These are phyloP conservation scores for Oryza meyeriana DNA, from an alignment of 176 grass and related monocot genomes.

Conservation along the genomic window DNA sequence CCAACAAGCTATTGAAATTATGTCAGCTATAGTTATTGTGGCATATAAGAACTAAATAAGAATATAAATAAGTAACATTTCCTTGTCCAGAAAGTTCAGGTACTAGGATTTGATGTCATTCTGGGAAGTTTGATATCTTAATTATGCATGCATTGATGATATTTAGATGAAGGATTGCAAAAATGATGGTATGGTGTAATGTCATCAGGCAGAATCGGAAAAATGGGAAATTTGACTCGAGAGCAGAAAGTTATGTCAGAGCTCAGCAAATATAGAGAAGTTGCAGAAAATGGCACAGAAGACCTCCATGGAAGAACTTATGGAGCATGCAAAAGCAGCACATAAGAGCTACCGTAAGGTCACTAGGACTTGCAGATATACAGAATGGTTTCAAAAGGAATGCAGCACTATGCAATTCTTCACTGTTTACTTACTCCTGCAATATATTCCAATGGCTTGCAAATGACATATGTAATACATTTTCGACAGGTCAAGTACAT, in stretches of 20 bases:
- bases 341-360: neutral
- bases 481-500: neutral
- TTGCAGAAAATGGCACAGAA: slow-evolving; percentile 15
- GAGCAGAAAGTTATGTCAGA: neutral
- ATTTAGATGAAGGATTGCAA: neutral
- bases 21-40: slow-evolving; percentile 44
- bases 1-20: slow-evolving; percentile 59
- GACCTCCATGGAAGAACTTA: neutral
- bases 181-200: neutral
- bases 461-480: neutral
- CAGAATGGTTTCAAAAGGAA: neutral
- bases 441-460: neutral
- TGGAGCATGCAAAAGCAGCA: neutral
- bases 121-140: neutral
- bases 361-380: too few relatives aligned
- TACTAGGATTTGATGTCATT: neutral
- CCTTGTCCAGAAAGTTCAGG: neutral
- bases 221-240: too few relatives aligned
- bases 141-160: neutral
- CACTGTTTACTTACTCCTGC: neutral
- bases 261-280: neutral
- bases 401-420: neutral
- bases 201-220: too few relatives aligned
- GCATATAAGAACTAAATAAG: neutral
- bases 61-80: neutral